Evolutionary conservation across 2,329 filamentous ascomycete genomes (phyloP), one percentile per base, ranked within the genome.

Genomic region (Neofusicoccum parvum): DNA sequence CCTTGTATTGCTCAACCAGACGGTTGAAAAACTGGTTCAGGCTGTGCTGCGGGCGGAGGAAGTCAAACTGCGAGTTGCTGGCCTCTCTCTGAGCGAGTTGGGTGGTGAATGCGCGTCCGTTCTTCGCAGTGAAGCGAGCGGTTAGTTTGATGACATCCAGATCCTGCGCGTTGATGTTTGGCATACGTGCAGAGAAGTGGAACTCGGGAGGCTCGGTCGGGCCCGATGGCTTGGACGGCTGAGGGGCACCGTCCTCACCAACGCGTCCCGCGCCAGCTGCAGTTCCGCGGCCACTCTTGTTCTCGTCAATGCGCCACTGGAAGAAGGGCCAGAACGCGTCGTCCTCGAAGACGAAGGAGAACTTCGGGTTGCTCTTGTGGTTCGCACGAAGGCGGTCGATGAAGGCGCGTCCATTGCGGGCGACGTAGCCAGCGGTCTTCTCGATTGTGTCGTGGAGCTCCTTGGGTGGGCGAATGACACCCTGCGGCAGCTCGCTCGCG

Each of bases 1-100:
- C 85, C n/a, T 90, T 91, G 78, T 98, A 98, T 76, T 99, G 95
- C 71, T 98, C 94, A 67, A 97, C 89, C 67, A 97, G 85, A 69
- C 94, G 88, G 71, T 92, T 92, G 79, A 97, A 98, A 81, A 95
- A 98, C 76, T 94, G 94, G 81, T 98, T 93, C 68, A 97, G 89
- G 73, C 92, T 97, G 82, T 99, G 95, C 73, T 97, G 96, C 15
- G 94, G 92, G 63, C 94, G 89, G 62, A 99, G 84, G 75, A 99
- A 99, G 79, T 97, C 93, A 77, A 98, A 99, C 76, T 99, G 94
- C 70, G 89, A 93, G 78, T 97, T 98, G 73, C 90, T 87, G 17
- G 91, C 86, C 81, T 99, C 94, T 70, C 92, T 88, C 80, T 97
- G 94, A 27, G 91, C 92, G 68, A 99, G 82, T 64, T 90, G 87